These are phyloP conservation scores for Patellifolia procumbens DNA, from an alignment of 179 eudicot genomes.

Conservation along the genomic window DNA sequence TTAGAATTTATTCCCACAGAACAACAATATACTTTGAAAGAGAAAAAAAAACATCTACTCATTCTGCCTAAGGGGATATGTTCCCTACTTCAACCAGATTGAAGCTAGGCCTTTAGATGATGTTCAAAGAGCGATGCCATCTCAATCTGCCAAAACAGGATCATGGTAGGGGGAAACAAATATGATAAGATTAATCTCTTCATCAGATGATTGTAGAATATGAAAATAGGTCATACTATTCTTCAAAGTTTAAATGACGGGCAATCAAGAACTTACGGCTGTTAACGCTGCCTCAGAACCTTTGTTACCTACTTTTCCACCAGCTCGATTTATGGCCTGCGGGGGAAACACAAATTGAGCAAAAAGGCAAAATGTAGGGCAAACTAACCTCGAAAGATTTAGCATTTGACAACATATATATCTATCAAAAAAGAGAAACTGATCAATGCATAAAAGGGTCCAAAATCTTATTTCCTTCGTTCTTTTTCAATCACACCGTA, in stretches of 20 bases:
- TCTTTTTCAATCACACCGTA: not conserved
- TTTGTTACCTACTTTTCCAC: conserved; percentile 96
- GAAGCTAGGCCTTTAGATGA: conserved; percentile 57
- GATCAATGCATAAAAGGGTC: too few species aligned
- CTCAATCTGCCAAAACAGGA: conserved; percentile 74
- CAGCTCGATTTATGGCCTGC: conserved; percentile 97
- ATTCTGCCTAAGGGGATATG: not conserved
- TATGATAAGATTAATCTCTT: not conserved
- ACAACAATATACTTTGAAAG: not conserved
- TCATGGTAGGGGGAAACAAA: not conserved
- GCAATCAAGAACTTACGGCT: conserved; percentile 62
- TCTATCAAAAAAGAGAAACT: too few species aligned
- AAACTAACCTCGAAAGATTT: too few species aligned
- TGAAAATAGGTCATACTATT: too few species aligned
- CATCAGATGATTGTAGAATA: not conserved
- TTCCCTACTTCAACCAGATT: not conserved
- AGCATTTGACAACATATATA: too few species aligned
- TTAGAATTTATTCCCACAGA: not conserved
- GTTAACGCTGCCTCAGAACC: conserved; percentile 95
- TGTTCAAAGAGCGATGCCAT: conserved; percentile 96
- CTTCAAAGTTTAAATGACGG: not conserved
- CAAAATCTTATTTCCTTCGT: too few species aligned
- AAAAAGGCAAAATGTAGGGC: not conserved
- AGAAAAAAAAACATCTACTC: not conserved
- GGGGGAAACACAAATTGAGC: not conserved